Evolutionary conservation across 2,329 filamentous ascomycete genomes (phyloP).

Genomic region (Parascedosporium putredinis): DNA sequence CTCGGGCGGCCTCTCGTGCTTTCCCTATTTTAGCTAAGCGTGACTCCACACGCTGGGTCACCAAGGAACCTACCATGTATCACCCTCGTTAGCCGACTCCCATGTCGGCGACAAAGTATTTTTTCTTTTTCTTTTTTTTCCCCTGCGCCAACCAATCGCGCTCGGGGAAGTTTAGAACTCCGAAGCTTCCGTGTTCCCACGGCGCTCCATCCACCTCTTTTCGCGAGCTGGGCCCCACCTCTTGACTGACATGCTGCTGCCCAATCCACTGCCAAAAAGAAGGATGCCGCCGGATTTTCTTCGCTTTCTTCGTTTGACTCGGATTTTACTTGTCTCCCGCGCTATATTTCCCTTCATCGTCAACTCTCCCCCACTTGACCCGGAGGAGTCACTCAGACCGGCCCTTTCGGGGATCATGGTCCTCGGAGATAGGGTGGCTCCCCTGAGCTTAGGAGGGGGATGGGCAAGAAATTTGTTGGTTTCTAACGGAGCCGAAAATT

Average conservation of each 20-base stretch:
- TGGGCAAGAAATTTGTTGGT: too few species aligned
- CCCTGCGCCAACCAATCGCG: background rate
- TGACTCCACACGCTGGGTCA: background rate
- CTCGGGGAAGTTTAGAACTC: background rate
- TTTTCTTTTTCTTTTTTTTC: background rate
- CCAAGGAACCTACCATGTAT: background rate
- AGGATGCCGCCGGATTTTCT: background rate
- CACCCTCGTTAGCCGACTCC: background rate
- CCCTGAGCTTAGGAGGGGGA: too few species aligned
- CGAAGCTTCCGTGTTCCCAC: background rate
- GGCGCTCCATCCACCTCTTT: background rate
- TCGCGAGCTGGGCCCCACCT: background rate
- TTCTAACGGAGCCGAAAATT: too few species aligned
- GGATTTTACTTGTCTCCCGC: too few species aligned
- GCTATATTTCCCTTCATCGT: background rate
- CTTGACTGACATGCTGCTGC: background rate
- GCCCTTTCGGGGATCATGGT: background rate
- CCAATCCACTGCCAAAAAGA: background rate
- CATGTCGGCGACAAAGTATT: background rate
- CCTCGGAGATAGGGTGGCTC: background rate
- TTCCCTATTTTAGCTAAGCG: background rate
- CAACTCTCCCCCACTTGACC: background rate
- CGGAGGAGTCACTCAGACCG: background rate
- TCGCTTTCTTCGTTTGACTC: too few species aligned
- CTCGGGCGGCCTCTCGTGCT: background rate